Base-by-base conservation (phyloP, 1,284 basidiomycete species). In the Rhodotorula glutinis region DNA sequence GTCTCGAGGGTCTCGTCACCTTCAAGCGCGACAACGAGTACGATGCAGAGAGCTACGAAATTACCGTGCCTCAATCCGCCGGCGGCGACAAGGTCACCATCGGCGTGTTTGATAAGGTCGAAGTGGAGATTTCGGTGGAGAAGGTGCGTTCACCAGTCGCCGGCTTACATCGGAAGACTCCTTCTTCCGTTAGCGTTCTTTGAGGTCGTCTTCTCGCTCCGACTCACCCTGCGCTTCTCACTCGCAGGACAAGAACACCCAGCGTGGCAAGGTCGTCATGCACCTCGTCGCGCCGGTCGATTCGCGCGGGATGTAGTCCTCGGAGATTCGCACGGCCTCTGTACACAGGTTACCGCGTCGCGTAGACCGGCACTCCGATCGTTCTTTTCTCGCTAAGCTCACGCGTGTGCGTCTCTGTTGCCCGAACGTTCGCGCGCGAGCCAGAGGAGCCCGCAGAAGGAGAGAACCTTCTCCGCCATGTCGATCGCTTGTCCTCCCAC, bases 231-330 rank as follows among this genome's bases (percentile, higher is more conserved):
- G 3, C 44, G 38, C 21, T 30, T 46, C 5, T 16, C 8, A 3
- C 23, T 13, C 17, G 43, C 66, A 75, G 82, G 94, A 98, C 78
- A 87, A 85, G 76, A 95, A 93, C 75, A 98, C 94, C 13, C 92
- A 96, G 78, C 83, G 95, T 64, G 92, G 92, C 16, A 88, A 88
- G 74, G 92, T 96, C 13, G 91, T 88, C 79, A 95, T 96, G 92
- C 85, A 83, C 9, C 82, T 96, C 53, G 81, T 88, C n/a, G 80
- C 83, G 58, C 90, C 90, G 4, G 63, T 73, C 33, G 52, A 67
- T 55, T 71, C 69, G 25, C 58, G 58, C 25, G 58, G 58, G 16
- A 21, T 52, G 40, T 59, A 44, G 27, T 53, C 53, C 21, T 9
- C 25, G 23, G 53, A 54, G 33, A 3, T 14, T n/a, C 27, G 53